These are phyloP conservation scores for Abrus precatorius DNA, from an alignment of 306 rosid genomes.

Conservation along the genomic window DNA sequence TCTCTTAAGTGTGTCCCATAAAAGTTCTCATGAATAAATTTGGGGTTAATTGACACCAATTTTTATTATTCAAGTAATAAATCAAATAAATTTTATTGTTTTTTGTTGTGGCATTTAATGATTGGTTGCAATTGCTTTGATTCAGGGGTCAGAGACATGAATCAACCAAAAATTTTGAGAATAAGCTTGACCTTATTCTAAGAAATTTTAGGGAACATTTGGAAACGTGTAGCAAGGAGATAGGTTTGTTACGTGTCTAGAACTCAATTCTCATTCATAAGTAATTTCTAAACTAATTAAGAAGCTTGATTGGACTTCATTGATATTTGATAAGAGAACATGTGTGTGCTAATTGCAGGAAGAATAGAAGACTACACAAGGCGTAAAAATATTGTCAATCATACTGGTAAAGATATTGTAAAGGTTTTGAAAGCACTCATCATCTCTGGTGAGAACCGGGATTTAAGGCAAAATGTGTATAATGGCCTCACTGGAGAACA, in stretches of 20 bases:
- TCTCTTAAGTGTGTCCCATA: too few species aligned
- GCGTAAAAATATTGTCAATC: slow-evolving; percentile 20
- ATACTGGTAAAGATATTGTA: slow-evolving; percentile 44
- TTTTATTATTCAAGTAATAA: neutral
- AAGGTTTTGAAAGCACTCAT: slow-evolving; percentile 46
- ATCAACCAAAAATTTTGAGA: slow-evolving; percentile 6
- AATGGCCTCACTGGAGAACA: slow-evolving; percentile 34
- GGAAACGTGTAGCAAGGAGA: slow-evolving; percentile 21
- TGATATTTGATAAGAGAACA: neutral
- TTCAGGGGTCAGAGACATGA: slow-evolving; percentile 42
- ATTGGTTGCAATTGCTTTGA: neutral
- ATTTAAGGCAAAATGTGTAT: slow-evolving; percentile 20
- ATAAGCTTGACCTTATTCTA: slow-evolving; percentile 23
- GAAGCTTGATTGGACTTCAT: neutral
- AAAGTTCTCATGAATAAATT: neutral
- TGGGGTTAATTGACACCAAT: neutral
- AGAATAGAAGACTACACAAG: slow-evolving; percentile 35
- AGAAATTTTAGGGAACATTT: slow-evolving; percentile 32
- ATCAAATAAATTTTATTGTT: neutral
- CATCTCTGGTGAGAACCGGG: slow-evolving; percentile 8
- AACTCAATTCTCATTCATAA: neutral
- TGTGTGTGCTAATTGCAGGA: neutral
- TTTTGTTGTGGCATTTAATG: neutral
- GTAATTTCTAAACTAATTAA: neutral
- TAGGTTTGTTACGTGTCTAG: slow-evolving; percentile 28